Evolutionary conservation across 2,329 filamentous ascomycete genomes (phyloP).

Genomic region (Aspergillus aculeatinus): DNA sequence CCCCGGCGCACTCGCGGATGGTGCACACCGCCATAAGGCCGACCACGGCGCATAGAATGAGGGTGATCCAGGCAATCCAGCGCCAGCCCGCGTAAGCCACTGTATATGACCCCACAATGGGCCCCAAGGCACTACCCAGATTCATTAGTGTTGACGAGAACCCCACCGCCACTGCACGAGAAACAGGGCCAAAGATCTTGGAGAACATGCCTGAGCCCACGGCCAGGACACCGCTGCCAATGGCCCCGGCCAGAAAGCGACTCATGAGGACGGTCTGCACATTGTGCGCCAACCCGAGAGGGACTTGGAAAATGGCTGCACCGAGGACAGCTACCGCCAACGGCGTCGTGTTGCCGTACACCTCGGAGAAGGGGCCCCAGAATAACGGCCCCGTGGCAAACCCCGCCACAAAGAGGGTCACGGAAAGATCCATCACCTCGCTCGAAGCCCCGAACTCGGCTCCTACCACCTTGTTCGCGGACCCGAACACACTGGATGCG

Average conservation of each 20-base stretch:
- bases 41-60: no score
- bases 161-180: no score
- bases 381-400: constrained; percentile 41
- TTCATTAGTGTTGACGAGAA: no score
- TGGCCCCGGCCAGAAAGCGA: constrained; percentile 54
- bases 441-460: constrained; percentile 46
- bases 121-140: no score
- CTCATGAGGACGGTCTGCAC: constrained; percentile 53
- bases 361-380: constrained; percentile 45
- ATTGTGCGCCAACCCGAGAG: constrained; percentile 53
- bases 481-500: constrained; percentile 47
- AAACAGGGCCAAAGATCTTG: no score
- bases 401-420: constrained; percentile 50
- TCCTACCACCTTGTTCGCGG: constrained; percentile 43
- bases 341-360: constrained; percentile 50
- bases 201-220: no score
- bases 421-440: constrained; percentile 52
- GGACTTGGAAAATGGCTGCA: constrained; percentile 55
- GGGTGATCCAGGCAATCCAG: no score
- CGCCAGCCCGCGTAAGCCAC: no score
- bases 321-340: constrained; percentile 48
- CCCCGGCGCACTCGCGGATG: no score
- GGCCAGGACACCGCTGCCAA: constrained; percentile 51
- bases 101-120: no score
- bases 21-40: no score